Base-by-base conservation (phyloP, 345 rosid species). In the Syzygium aqueum region DNA sequence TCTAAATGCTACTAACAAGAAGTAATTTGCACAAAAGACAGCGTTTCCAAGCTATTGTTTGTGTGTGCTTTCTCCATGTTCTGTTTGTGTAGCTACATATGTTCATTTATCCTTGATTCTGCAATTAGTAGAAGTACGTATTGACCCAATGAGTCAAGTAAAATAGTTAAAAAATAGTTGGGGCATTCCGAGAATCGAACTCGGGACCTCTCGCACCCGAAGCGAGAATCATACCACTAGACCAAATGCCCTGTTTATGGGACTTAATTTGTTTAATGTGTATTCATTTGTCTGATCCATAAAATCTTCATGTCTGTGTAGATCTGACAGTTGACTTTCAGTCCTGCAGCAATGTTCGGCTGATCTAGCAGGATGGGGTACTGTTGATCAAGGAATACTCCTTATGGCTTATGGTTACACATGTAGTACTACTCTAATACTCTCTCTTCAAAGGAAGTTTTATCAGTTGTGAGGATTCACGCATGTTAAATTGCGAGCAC, bases 141-240 rank as follows among this genome's bases (percentile, higher is more conserved):
- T 19, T 73, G 80, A 33, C 80, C 14, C 80, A 9, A 33, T 73
- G 80, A 73, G 25, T 73, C 80, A 73, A 73, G 80, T 22, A 73
- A 73, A 73, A 73, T 19, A 73, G 37, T 73, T 33, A 19, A 80
- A 73, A 28, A 52, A 52, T 22, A n/a, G 54, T 15, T 25, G 95
- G 94, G 97, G 93, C 95, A 91, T 94, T 94, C 94, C 90, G 92
- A 93, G 96, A 95, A 95, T 95, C 90, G 90, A 94, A 94, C 96
- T 96, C 92, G 87, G 92, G 97, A 95, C 96, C 96, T 94, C 96
- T 97, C 92, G 92, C 98, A 94, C 96, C 96, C 96, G 90, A 94
- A 96, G 96, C 94, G 89, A 95, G 96, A 94, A 95, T 94, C 96
- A 94, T 96, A 93, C 97, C 96, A 94, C 96, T 95, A 93, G 95